Conservation (phyloP, 2,329 filamentous ascomycete species). For the Colletotrichum paranaense region DNA sequence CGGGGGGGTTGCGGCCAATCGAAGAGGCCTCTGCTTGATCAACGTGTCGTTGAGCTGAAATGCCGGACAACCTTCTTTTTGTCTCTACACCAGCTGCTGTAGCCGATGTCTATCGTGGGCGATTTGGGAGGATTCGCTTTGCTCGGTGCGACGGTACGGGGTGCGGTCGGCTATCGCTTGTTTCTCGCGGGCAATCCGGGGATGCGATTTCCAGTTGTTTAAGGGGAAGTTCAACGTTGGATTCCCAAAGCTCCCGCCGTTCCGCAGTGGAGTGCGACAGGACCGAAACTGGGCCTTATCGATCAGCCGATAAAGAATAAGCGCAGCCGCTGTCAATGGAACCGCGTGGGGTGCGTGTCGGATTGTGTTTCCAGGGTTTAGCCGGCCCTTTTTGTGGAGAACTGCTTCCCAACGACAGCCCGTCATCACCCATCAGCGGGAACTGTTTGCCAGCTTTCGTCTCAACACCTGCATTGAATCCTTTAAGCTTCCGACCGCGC, state of each 20-base stretch:
- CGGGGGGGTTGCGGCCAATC: constrained; percentile 30
- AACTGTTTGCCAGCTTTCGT: not conserved
- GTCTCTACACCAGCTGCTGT: not conserved
- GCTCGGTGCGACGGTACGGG: not conserved
- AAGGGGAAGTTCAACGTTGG: constrained; percentile 30
- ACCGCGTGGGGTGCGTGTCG: not conserved
- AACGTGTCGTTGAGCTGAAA: constrained; percentile 14
- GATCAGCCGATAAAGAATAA: constrained; percentile 25
- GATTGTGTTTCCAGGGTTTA: constrained; percentile 7
- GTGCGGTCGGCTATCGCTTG: constrained; percentile 13
- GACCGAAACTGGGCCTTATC: constrained; percentile 27
- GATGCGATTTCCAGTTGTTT: constrained; percentile 23
- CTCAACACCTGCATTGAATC: not conserved
- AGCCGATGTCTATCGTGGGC: not conserved
- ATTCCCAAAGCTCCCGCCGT: constrained; percentile 26
- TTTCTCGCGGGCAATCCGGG: constrained; percentile 17
- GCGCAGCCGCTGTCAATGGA: constrained; percentile 14
- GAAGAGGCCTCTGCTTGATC: constrained; percentile 16
- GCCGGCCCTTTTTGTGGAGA: constrained; percentile 14
- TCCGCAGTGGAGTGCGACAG: constrained; percentile 30
- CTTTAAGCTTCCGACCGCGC: not conserved
- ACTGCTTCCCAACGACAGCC: constrained; percentile 17
- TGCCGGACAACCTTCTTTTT: constrained; percentile 6
- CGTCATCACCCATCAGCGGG: not conserved
- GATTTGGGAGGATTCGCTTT: not conserved